A percentile compares a stretch with the other conserved stretches of the same genome.
Conservation (phyloP, 2,329 filamentous ascomycete species). For the Graphilbum sp. region DNA sequence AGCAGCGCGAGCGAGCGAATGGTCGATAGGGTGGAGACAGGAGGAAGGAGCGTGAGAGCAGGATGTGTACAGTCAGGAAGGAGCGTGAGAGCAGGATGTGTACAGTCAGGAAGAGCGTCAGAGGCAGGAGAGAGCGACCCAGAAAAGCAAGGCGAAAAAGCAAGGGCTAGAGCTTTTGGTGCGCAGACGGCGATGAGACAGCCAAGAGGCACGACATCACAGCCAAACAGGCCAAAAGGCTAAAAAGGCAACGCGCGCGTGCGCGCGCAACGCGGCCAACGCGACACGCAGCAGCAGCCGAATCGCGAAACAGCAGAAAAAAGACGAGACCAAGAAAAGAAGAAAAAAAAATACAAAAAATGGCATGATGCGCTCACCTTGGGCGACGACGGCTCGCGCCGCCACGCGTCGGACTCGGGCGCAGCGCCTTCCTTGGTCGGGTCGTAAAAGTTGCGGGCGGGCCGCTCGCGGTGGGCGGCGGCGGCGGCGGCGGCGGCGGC, state of each 20-base stretch:
- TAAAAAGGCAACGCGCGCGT: too few species aligned
- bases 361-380: slow-evolving; percentile 23
- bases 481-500: slow-evolving; percentile 1
- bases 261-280: too few species aligned
- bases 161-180: too few species aligned
- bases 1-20: slow-evolving; percentile 5
- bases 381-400: slow-evolving; percentile 21
- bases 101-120: not conserved
- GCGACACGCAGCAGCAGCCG: too few species aligned
- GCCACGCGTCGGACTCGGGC: slow-evolving; percentile 12
- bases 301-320: not conserved
- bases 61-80: too few species aligned
- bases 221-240: too few species aligned
- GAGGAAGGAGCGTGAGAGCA: slow-evolving; percentile 2
- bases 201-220: too few species aligned
- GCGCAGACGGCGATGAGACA: not conserved
- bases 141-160: slow-evolving; percentile 2
- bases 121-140: slow-evolving; percentile 3
- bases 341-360: not conserved
- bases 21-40: slow-evolving; percentile 8
- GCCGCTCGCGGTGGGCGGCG: slow-evolving; percentile 6
- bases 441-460: slow-evolving; percentile 32
- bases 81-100: too few species aligned
- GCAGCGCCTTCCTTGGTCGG: slow-evolving; percentile 32
- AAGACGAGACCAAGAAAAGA: not conserved